Evolutionary conservation across 1,284 basidiomycete species (phyloP), one percentile per base, ranked within the genome.

Genomic region (Leccinum huronense): DNA sequence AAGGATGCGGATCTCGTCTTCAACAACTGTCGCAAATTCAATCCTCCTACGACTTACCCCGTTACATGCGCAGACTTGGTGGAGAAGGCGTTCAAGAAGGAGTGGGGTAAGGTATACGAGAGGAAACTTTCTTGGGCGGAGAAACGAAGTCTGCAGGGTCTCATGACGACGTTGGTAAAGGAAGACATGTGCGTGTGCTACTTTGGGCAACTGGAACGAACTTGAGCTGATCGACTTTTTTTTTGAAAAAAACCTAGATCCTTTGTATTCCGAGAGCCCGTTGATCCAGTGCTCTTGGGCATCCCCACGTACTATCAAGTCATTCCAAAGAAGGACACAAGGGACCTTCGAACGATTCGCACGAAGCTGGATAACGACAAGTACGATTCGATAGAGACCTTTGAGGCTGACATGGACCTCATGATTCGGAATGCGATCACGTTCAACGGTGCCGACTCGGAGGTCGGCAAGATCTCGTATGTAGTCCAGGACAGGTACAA

Each of bases 21-120:
- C 72, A 82, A 79, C 72, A 99, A 99, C 76, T 95, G 94, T 75
- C 86, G 91, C 23, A 83, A 88, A 69, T 98, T 97, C 81, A 98
- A 98, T 71, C 91, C 91, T 27, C 84, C 89, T 23, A 85, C 84
- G 30, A 95, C 94, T 0, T 88, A 87, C 67, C 92, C 94, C 1
- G 82, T 85, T 57, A 79, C 82, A 57, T 89, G 88, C 68, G 93
- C 93, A 1, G 88, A 91, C 61, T 77, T 79, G 4, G 83, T 95
- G 33, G 91, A 98, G 75, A 85, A 83, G 61, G 82, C 78, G 6
- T 95, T 89, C 80, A 91, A 88, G 79, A 89, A 86, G 71, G 95
- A 98, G 75, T 99, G 97, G 95, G 76, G 84, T 38, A 94, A 92
- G 75, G 83, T 82, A 0, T 83, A 83, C 71, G 90, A 93, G 69